A percentile compares a stretch with the other conserved stretches of the same genome.
phyloP scores from a whole-genome alignment of 202 grass and related monocot genomes.

The Eragrostis tef region DNA sequence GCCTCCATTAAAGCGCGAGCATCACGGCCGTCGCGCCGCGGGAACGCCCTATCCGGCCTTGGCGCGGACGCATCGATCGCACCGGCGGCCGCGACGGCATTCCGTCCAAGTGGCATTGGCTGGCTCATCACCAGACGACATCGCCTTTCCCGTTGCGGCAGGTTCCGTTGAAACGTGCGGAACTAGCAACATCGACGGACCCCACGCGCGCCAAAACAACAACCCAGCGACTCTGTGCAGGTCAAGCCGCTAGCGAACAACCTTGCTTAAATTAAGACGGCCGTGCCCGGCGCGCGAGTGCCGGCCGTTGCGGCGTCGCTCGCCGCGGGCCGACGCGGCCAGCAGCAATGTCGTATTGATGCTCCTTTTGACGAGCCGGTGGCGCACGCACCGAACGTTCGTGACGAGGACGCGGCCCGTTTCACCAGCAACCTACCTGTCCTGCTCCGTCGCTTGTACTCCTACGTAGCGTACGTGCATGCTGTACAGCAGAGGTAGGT shows the following conservation, averaged over 20 bases:
- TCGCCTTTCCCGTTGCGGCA: background rate
- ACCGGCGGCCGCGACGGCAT: background rate
- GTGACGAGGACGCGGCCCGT: background rate
- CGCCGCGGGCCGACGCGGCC: background rate
- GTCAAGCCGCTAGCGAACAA: background rate
- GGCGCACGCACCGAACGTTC: background rate
- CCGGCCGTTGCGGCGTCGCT: slow-evolving; percentile 19
- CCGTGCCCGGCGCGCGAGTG: background rate
- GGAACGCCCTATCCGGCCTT: no score
- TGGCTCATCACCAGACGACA: background rate
- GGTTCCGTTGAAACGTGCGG: background rate
- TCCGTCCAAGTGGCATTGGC: no score
- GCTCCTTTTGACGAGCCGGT: background rate
- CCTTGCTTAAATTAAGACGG: background rate
- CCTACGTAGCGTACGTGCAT: background rate
- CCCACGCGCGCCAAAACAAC: background rate
- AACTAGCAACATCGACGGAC: slow-evolving; percentile 20
- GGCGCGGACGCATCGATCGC: background rate
- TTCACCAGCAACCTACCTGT: background rate
- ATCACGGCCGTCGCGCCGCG: no score
- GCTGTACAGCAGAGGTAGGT: background rate
- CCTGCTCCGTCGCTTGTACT: background rate
- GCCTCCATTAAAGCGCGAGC: no score
- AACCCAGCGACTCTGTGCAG: background rate
- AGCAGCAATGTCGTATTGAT: background rate